phyloP scores from a whole-genome alignment of 1,284 basidiomycete genomes.

The Gomphus bonarii region DNA sequence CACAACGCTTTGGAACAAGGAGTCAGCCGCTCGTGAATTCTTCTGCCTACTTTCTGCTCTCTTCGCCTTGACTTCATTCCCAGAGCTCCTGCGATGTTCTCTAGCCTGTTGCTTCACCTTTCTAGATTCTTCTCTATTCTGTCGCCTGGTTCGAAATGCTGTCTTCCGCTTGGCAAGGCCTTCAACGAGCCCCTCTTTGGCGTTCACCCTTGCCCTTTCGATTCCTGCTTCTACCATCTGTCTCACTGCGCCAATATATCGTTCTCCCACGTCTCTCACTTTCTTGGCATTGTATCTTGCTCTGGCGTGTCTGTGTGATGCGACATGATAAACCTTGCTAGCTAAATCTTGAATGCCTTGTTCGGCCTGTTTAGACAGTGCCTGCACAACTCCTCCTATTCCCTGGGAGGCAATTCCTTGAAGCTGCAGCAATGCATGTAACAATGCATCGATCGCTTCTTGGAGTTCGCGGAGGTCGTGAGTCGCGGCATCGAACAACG shows the following conservation, averaged over 20 bases:
- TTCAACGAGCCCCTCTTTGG: background rate
- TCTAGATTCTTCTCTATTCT: background rate
- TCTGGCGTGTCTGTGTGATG: conserved; percentile 2
- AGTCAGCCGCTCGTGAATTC: background rate
- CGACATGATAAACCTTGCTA: conserved; percentile 1
- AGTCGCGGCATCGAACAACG: background rate
- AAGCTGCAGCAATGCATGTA: conserved; percentile 3
- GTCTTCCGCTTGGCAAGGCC: background rate
- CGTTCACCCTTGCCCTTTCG: conserved; percentile 6
- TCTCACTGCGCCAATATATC: background rate
- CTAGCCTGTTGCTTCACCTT: background rate
- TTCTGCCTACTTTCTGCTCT: background rate
- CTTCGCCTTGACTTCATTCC: background rate
- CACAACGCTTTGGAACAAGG: background rate
- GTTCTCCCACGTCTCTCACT: conserved; percentile 1
- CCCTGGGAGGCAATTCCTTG: background rate
- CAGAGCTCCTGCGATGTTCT: background rate
- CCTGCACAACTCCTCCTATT: background rate
- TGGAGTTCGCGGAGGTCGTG: conserved; percentile 3
- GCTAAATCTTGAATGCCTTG: conserved; percentile 5
- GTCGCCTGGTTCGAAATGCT: background rate
- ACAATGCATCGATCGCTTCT: conserved; percentile 3
- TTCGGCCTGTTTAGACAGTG: conserved; percentile 1
- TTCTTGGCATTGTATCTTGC: conserved; percentile 2
- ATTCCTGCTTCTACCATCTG: background rate